A percentile compares a stretch with the other conserved stretches of the same genome.
Evolutionary conservation across 495 filamentous ascomycete species (phyloP).

Genomic region (Aspergillus heteromorphus): DNA sequence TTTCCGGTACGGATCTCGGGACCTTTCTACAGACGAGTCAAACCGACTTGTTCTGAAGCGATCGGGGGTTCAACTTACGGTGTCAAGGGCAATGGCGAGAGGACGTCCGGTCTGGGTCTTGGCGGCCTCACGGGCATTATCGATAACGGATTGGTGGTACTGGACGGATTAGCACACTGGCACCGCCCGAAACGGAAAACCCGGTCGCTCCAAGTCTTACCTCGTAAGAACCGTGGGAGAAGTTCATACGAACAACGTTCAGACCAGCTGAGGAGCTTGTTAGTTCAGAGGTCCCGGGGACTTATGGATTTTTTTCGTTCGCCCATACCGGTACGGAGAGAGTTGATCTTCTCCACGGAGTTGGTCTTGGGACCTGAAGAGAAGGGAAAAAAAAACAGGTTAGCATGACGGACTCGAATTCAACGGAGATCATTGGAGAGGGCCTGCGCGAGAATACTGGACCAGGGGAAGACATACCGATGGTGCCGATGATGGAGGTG

Average conservation of each 20-base stretch:
- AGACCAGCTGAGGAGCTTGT: conserved; percentile 60
- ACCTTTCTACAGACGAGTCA: conserved; percentile 61
- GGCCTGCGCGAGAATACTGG: background rate
- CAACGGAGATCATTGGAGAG: background rate
- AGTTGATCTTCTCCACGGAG: conserved; percentile 91
- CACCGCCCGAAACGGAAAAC: background rate
- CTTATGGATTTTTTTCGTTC: conserved; percentile 1
- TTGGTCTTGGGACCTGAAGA: conserved; percentile 87
- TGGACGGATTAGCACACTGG: conserved; percentile 10
- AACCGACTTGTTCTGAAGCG: background rate
- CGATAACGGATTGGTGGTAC: conserved; percentile 95
- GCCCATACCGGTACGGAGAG: conserved; percentile 63
- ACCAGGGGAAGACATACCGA: conserved; percentile 53
- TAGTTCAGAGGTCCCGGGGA: conserved; percentile 7
- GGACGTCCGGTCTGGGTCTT: conserved; percentile 69
- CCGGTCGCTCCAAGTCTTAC: conserved; percentile 30
- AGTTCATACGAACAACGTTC: conserved; percentile 99
- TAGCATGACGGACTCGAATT: conserved; percentile 4
- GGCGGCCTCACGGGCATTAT: conserved; percentile 86
- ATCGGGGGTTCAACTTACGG: conserved; percentile 41
- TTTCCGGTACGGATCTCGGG: conserved; percentile 98
- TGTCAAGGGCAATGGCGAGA: conserved; percentile 94
- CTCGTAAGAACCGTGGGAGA: conserved; percentile 95
- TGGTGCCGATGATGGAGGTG: conserved; percentile 98
- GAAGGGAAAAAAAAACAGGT: conserved; percentile 4